Conservation (phyloP, 768 basidiomycete genomes). For the Rhizopogon vesiculosus region DNA sequence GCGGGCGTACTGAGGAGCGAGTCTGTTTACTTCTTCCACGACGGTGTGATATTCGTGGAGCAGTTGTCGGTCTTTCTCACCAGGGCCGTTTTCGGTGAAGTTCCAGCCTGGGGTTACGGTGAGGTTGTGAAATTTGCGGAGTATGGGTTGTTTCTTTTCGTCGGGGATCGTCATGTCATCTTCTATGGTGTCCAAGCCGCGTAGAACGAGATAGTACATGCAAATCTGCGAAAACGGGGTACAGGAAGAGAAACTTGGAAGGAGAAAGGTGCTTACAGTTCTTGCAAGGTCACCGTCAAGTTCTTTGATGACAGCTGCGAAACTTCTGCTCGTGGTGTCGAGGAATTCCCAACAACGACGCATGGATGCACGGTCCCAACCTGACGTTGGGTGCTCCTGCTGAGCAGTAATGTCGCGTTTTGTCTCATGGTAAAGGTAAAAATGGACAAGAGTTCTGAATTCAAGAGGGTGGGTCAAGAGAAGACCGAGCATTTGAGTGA, state of each 20-base stretch:
- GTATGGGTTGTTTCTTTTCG: constrained; percentile 76
- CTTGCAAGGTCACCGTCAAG: constrained; percentile 92
- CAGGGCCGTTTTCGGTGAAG: constrained; percentile 74
- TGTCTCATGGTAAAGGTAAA: constrained; percentile 74
- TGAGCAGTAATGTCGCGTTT: constrained; percentile 78
- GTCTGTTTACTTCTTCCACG: constrained; percentile 70
- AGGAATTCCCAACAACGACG: constrained; percentile 85
- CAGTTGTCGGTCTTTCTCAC: constrained; percentile 85
- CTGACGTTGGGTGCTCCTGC: constrained; percentile 71
- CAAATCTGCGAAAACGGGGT: constrained; percentile 58
- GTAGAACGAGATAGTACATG: constrained; percentile 90
- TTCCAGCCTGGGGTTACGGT: constrained; percentile 83
- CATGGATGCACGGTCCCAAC: constrained; percentile 87
- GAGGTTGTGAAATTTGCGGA: constrained; percentile 78
- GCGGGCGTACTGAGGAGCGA: constrained; percentile 53
- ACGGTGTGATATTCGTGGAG: constrained; percentile 81
- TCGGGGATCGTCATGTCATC: constrained; percentile 97
- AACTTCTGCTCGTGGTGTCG: constrained; percentile 86
- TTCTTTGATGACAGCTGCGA: constrained; percentile 92
- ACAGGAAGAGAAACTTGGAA: background rate
- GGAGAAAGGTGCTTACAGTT: constrained; percentile 53
- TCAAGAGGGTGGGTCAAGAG: constrained; percentile 79
- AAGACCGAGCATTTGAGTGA: constrained; percentile 55
- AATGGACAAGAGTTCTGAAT: constrained; percentile 79
- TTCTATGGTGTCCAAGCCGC: constrained; percentile 95